These are phyloP conservation scores for Diaporthe aspalathi DNA, from an alignment of 2,329 filamentous ascomycete genomes.

Conservation along the genomic window DNA sequence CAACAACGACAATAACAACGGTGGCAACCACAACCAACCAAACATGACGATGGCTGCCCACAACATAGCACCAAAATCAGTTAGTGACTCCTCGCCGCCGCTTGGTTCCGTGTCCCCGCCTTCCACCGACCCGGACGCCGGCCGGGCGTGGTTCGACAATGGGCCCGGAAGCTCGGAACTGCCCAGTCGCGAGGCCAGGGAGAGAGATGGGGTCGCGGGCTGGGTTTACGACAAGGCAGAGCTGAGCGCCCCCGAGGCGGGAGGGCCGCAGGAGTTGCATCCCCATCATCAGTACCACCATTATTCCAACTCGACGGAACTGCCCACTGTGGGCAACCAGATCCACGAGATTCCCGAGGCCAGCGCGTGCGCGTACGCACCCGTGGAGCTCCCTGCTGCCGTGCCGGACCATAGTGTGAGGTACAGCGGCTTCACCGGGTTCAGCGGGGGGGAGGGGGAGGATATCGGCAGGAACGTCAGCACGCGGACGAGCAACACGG, in stretches of 20 bases:
- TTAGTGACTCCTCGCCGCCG: slow-evolving; percentile 3
- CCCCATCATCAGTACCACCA: slow-evolving; percentile 6
- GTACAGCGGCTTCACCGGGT: slow-evolving; percentile 21
- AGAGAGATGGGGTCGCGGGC: not conserved
- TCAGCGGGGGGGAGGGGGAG: slow-evolving; percentile 11
- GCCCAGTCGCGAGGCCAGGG: not conserved
- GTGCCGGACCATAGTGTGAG: slow-evolving; percentile 6
- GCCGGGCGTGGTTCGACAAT: slow-evolving; percentile 20
- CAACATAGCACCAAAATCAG: not conserved
- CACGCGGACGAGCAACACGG: slow-evolving; percentile 25
- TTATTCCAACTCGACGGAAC: slow-evolving; percentile 11
- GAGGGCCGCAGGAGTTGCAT: not conserved
- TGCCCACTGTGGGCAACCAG: not conserved
- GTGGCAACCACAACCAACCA: not conserved
- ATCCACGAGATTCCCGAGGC: slow-evolving; percentile 22
- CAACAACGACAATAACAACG: not conserved
- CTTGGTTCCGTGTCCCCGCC: slow-evolving; percentile 13
- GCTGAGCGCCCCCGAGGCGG: not conserved
- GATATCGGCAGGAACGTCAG: slow-evolving; percentile 16
- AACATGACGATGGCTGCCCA: slow-evolving; percentile 12
- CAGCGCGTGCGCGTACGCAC: slow-evolving; percentile 16
- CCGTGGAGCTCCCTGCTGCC: slow-evolving; percentile 18
- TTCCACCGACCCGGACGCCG: slow-evolving; percentile 9
- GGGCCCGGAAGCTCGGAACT: slow-evolving; percentile 24
- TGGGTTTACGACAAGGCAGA: slow-evolving; percentile 17